Conservation (phyloP, 169 alveolate genomes). For the Plasmodium gallinaceum region DNA sequence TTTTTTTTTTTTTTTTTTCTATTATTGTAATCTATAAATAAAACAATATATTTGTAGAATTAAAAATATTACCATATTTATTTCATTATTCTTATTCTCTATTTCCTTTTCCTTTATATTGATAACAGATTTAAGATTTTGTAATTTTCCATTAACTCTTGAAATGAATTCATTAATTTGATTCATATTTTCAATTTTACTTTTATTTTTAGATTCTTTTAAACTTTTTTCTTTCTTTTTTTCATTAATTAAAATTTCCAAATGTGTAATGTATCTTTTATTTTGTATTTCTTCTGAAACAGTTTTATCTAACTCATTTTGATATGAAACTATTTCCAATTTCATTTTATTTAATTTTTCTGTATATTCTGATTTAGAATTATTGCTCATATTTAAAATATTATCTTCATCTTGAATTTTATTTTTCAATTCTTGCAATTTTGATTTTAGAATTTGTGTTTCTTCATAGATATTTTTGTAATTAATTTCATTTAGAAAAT, state of each 20-base stretch:
- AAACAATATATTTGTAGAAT: background rate
- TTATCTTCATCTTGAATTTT: slow-evolving; percentile 76
- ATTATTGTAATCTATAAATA: background rate
- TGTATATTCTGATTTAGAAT: slow-evolving; percentile 44
- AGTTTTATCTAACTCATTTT: slow-evolving; percentile 52
- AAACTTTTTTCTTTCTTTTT: slow-evolving; percentile 61
- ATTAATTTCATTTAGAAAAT: slow-evolving; percentile 70
- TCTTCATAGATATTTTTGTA: slow-evolving; percentile 72
- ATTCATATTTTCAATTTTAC: slow-evolving; percentile 62
- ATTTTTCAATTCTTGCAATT: slow-evolving; percentile 67
- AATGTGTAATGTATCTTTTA: slow-evolving; percentile 60
- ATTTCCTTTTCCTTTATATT: slow-evolving; percentile 50
- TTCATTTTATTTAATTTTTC: slow-evolving; percentile 72
- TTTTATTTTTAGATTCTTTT: slow-evolving; percentile 63
- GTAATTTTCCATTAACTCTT: slow-evolving; percentile 58
- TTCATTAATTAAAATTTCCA: slow-evolving; percentile 70
- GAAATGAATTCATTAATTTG: slow-evolving; percentile 69
- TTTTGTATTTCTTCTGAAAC: slow-evolving; percentile 72
- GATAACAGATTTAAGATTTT: slow-evolving; percentile 37
- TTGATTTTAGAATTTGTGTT: slow-evolving; percentile 64
- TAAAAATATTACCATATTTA: slow-evolving; percentile 40
- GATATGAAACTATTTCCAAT: slow-evolving; percentile 56
- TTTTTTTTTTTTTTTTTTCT: too few relatives aligned
- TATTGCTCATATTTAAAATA: slow-evolving; percentile 33
- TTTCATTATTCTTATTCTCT: slow-evolving; percentile 62